Conservation (phyloP, 169 alveolate species). For the Plasmodium reichenowi region DNA sequence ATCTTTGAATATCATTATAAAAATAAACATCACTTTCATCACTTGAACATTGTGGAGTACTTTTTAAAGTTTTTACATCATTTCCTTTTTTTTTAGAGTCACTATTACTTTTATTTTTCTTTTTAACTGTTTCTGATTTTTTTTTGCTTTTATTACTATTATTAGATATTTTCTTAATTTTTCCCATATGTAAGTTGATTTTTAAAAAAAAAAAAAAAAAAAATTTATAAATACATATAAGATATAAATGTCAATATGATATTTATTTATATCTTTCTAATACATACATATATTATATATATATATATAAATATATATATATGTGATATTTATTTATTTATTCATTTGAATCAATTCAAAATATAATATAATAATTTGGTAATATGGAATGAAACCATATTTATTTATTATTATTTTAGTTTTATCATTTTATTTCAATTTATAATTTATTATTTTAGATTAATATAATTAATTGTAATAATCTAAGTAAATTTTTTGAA, state of each 20-base stretch:
- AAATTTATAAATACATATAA: too few relatives aligned
- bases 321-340: too few relatives aligned
- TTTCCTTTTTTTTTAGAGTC: constrained; percentile 13
- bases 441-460: too few relatives aligned
- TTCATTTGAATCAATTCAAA: too few relatives aligned
- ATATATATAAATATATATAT: not conserved
- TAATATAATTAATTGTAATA: too few relatives aligned
- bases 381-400: too few relatives aligned
- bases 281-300: not conserved
- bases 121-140: constrained; percentile 8
- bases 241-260: too few relatives aligned
- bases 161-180: not conserved
- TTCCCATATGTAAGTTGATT: not conserved
- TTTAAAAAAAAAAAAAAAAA: not conserved
- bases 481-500: too few relatives aligned
- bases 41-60: constrained; percentile 5
- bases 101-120: constrained; percentile 4
- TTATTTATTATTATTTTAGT: too few relatives aligned
- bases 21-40: constrained; percentile 70
- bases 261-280: not conserved
- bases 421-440: too few relatives aligned
- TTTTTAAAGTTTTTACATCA: not conserved
- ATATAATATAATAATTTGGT: too few relatives aligned
- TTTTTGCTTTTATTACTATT: constrained; percentile 15
- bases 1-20: constrained; percentile 71